phyloP scores from a whole-genome alignment of 305 asterid species.

The Fraxinus greggii region DNA sequence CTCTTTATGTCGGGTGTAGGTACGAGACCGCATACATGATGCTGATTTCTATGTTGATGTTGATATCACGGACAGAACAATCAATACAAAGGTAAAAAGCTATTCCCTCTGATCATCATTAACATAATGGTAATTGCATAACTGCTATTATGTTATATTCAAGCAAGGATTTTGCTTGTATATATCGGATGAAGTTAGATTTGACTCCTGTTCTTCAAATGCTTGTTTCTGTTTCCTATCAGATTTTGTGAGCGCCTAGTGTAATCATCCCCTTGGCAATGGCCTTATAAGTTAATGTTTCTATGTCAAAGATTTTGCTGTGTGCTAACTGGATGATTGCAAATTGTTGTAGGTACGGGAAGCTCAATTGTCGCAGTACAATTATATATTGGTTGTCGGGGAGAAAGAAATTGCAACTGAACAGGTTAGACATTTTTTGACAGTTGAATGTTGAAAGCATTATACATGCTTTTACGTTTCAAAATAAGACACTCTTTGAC shows the following conservation, averaged over 20 bases:
- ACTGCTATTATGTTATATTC: constrained; percentile 3
- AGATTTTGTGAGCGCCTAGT: background rate
- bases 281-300: background rate
- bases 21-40: constrained; percentile 64
- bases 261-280: background rate
- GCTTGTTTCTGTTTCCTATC: background rate
- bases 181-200: background rate
- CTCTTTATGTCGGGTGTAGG: constrained; percentile 42
- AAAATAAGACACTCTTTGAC: background rate
- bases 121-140: constrained; percentile 4
- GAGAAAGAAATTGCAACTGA: constrained; percentile 58
- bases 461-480: background rate
- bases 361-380: constrained; percentile 85
- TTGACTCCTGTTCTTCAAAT: constrained; percentile 5
- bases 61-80: constrained; percentile 79
- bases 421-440: constrained; percentile 45
- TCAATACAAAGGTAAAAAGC: constrained; percentile 72
- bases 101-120: background rate
- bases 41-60: constrained; percentile 85
- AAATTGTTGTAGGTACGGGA: constrained; percentile 66
- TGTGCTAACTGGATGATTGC: constrained; percentile 9
- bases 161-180: constrained; percentile 9
- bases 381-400: constrained; percentile 83
- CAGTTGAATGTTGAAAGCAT: background rate
- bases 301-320: constrained; percentile 8